phyloP scores from a whole-genome alignment of 75 land plant species.

The Cryptomeria japonica region DNA sequence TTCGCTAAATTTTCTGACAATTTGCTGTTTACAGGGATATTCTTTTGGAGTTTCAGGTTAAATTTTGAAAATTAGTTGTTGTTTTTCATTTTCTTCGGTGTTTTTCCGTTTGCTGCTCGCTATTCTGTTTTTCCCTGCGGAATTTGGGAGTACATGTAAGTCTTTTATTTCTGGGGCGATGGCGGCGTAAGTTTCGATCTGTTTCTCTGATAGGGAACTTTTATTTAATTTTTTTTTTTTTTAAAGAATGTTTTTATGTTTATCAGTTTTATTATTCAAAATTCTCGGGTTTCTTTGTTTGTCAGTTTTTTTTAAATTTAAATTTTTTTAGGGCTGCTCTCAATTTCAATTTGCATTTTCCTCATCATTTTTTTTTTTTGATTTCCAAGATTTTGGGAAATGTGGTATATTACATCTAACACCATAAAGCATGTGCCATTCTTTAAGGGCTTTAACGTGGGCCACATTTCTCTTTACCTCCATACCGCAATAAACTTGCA shows the following conservation, averaged over 20 bases:
- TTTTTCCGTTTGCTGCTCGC: not conserved
- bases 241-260: not conserved
- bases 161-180: not conserved
- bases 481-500: no score
- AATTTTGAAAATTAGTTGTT: not conserved
- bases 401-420: no score
- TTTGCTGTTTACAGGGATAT: not conserved
- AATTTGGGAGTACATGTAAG: not conserved
- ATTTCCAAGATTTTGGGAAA: no score
- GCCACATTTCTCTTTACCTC: no score
- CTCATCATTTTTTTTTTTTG: no score
- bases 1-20: not conserved
- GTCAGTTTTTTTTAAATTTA: not conserved
- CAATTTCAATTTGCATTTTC: no score
- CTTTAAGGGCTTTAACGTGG: no score
- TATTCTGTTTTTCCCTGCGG: not conserved
- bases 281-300: not conserved
- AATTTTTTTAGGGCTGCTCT: no score
- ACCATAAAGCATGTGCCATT: no score
- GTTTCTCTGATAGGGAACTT: not conserved
- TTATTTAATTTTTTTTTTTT: not conserved
- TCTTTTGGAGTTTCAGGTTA: not conserved
- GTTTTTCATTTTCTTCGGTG: not conserved
- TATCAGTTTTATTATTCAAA: not conserved
- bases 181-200: not conserved